Evolutionary conservation across 2,329 filamentous ascomycete species (phyloP).

Genomic region (Penicillium brevicompactum): DNA sequence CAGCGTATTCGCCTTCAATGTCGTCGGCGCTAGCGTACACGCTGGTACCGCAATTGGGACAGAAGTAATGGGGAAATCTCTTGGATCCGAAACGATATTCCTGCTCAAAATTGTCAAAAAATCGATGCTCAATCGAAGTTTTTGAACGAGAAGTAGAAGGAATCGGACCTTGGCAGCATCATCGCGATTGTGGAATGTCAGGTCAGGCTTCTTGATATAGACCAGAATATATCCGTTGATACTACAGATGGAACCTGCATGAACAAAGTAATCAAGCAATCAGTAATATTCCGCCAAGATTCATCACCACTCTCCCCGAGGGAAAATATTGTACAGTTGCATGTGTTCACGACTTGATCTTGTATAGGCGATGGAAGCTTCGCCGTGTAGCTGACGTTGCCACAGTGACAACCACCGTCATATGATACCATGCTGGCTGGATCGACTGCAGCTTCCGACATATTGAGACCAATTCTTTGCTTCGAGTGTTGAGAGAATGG

Average conservation of each 20-base stretch:
- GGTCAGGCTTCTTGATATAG: slow-evolving; percentile 25
- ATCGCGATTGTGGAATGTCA: slow-evolving; percentile 21
- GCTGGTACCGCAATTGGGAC: slow-evolving; percentile 33
- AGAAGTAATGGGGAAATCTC: slow-evolving; percentile 33
- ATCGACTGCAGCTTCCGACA: background rate
- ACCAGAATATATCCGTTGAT: slow-evolving; percentile 34
- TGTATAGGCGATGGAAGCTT: slow-evolving; percentile 16
- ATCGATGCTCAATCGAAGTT: background rate
- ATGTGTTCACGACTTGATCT: slow-evolving; percentile 17
- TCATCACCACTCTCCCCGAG: background rate
- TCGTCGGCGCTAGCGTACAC: slow-evolving; percentile 22
- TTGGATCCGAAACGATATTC: slow-evolving; percentile 13
- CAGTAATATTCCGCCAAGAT: too few relatives aligned
- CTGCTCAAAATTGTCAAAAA: background rate
- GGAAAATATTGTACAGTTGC: slow-evolving; percentile 19
- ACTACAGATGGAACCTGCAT: slow-evolving; percentile 32
- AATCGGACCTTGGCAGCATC: slow-evolving; percentile 25
- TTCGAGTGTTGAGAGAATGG: background rate
- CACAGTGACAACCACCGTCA: slow-evolving; percentile 25
- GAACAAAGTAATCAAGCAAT: background rate
- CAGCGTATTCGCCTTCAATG: slow-evolving; percentile 17
- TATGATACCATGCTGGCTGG: background rate
- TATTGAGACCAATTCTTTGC: background rate
- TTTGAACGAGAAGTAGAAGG: too few relatives aligned
- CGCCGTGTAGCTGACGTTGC: slow-evolving; percentile 23